Conservation (phyloP, 345 rosid genomes). For the Gossypium ekmanianum region DNA sequence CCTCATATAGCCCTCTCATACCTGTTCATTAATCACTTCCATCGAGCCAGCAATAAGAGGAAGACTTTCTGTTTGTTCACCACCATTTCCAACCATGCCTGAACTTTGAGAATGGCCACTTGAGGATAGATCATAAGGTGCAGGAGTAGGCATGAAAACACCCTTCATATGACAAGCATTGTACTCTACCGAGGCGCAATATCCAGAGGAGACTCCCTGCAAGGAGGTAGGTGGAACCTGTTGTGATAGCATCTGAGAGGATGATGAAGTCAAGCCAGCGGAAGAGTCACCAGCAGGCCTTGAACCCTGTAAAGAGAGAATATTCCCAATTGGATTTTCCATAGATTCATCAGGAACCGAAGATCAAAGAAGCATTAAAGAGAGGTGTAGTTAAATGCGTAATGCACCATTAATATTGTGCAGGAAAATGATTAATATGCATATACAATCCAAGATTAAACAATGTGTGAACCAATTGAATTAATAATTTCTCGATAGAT, state of each 20-base stretch:
- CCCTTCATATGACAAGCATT: conserved; percentile 70
- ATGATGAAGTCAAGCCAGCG: conserved; percentile 42
- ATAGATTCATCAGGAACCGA: neutral
- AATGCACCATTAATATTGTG: neutral
- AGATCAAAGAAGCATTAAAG: conserved; percentile 3
- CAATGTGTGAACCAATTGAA: too few species aligned
- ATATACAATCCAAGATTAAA: neutral
- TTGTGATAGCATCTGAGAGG: conserved; percentile 62
- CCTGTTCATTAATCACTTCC: conserved; percentile 64
- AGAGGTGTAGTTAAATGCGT: neutral
- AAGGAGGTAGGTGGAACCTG: conserved; percentile 56
- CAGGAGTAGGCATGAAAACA: conserved; percentile 58
- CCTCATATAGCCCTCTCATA: conserved; percentile 22
- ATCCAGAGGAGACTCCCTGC: conserved; percentile 59
- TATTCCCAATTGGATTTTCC: neutral
- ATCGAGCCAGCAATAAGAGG: conserved; percentile 49
- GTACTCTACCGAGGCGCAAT: conserved; percentile 56
- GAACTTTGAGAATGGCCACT: conserved; percentile 47
- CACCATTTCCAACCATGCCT: conserved; percentile 50
- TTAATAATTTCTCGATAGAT: neutral
- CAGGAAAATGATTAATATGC: neutral
- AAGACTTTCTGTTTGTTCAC: conserved; percentile 44
- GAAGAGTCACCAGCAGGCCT: conserved; percentile 63
- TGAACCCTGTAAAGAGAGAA: conserved; percentile 49
- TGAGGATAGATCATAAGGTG: conserved; percentile 57